Evolutionary conservation across 2,329 filamentous ascomycete species (phyloP), one percentile per base, ranked within the genome.

Genomic region (Allantophomopsis lycopodina): DNA sequence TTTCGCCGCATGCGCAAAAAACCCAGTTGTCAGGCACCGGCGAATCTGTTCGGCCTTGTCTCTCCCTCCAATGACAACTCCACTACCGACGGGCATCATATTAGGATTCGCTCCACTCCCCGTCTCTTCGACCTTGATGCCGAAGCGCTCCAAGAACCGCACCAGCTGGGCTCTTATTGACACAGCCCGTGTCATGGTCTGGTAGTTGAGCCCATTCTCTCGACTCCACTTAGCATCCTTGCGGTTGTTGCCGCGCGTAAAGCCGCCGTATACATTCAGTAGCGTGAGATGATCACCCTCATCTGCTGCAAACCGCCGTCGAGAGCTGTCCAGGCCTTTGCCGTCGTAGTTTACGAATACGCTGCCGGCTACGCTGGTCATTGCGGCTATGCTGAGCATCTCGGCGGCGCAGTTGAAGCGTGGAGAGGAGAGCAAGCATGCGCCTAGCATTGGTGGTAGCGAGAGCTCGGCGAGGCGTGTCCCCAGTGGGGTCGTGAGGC

Each of bases 241-340:
- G 50, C 77, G 80, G 23, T 28, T 28, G 8, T 28, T 28, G 2
- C 87, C 88, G 44, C 77, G 83, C 2, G 79, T 84, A 53, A 96
- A 96, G 0, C 85, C 76, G 54, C 88, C 81, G 55, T 91, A 96
- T n/a, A 88, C 83, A 51, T 98, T 96, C 32, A 95, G 70, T 10
- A 95, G 71, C 1, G 88, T 95, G 17, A 96, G 62, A 51, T 96
- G 89, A 51, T 98, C 91, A 1, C 91, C 91, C 63, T 96, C 88
- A 44, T 93, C 85, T 6, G 80, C 88, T 0, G 89, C 85, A 53
- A 96, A 96, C 52, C 82, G 84, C 36, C 84, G 72, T 36, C 83
- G 71, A 20, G 79, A 75, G 15, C 71, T 77, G 54, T 94, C 86
- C 55, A 82, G 74, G 38, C 69, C 66, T 51, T 82, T 87, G 31